A percentile compares a stretch with the other conserved stretches of the same genome.
Conservation (phyloP, 345 rosid species). For the Populus pruinosa region DNA sequence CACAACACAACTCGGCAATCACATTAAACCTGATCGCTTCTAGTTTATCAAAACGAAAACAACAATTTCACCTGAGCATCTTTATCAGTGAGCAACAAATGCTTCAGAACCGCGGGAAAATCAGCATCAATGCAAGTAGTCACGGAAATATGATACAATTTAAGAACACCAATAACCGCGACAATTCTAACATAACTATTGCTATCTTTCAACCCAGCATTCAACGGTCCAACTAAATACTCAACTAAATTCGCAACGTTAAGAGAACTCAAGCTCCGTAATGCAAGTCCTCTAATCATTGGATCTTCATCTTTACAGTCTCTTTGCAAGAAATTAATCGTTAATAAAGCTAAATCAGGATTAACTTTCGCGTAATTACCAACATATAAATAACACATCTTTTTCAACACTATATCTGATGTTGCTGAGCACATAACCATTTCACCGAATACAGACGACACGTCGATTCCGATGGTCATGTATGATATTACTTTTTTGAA, state of each 20-base stretch:
- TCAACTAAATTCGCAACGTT: conserved; percentile 90
- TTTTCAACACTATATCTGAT: conserved; percentile 95
- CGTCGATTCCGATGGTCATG: conserved; percentile 95
- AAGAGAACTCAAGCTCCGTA: conserved; percentile 84
- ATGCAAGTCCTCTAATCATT: conserved; percentile 92
- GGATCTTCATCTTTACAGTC: conserved; percentile 97
- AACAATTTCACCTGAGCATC: conserved; percentile 69
- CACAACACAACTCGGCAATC: background rate
- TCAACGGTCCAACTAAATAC: conserved; percentile 94
- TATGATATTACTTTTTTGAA: conserved; percentile 91
- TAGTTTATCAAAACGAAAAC: background rate
- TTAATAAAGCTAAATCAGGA: conserved; percentile 86
- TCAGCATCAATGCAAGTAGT: conserved; percentile 82
- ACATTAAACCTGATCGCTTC: background rate
- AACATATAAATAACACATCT: conserved; percentile 95
- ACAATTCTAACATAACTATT: conserved; percentile 86
- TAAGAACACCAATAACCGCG: conserved; percentile 85
- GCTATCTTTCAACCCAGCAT: conserved; percentile 69
- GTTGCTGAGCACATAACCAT: conserved; percentile 99
- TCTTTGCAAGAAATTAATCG: conserved; percentile 92
- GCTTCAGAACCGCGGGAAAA: conserved; percentile 72
- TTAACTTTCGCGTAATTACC: conserved; percentile 96
- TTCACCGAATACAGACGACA: conserved; percentile 88
- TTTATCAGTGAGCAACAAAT: conserved; percentile 78
- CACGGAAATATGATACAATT: conserved; percentile 86